Conservation (phyloP, 192 early-diverging fungal species). For the Backusella tuberculispora region DNA sequence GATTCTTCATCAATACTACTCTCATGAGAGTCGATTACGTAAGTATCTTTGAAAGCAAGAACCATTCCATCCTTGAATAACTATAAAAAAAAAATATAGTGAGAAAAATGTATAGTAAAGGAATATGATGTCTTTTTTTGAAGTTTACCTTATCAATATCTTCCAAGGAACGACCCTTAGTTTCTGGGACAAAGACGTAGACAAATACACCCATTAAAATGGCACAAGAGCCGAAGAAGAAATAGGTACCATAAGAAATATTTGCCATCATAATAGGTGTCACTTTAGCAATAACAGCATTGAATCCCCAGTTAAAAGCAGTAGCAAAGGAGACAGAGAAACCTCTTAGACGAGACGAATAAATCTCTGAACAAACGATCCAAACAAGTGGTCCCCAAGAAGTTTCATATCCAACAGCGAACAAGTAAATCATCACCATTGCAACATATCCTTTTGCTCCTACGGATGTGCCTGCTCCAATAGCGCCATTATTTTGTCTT, state of each 20-base stretch:
- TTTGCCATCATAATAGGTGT: slow-evolving; percentile 43
- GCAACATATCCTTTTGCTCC: slow-evolving; percentile 36
- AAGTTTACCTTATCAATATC: slow-evolving; percentile 75
- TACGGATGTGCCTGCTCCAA: background rate
- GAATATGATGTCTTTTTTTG: background rate
- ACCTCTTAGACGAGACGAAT: slow-evolving; percentile 69
- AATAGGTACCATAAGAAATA: slow-evolving; percentile 47
- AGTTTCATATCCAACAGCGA: slow-evolving; percentile 20
- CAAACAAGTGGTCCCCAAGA: slow-evolving; percentile 74
- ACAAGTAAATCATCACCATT: slow-evolving; percentile 37
- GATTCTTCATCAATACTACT: background rate
- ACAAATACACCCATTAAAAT: slow-evolving; percentile 45
- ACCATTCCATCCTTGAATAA: slow-evolving; percentile 1
- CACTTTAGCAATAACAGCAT: slow-evolving; percentile 60
- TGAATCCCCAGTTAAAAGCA: slow-evolving; percentile 70
- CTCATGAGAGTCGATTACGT: background rate
- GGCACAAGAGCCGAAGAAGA: slow-evolving; percentile 50
- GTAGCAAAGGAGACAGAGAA: slow-evolving; percentile 68
- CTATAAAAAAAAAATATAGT: background rate
- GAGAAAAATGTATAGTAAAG: background rate
- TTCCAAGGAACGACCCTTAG: slow-evolving; percentile 80
- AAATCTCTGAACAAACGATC: slow-evolving; percentile 79
- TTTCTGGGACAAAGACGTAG: slow-evolving; percentile 65
- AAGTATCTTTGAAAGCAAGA: background rate
- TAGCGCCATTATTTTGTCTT: slow-evolving; percentile 22